Evolutionary conservation across 768 basidiomycete genomes (phyloP).

Genomic region (Wakefieldia striispora): DNA sequence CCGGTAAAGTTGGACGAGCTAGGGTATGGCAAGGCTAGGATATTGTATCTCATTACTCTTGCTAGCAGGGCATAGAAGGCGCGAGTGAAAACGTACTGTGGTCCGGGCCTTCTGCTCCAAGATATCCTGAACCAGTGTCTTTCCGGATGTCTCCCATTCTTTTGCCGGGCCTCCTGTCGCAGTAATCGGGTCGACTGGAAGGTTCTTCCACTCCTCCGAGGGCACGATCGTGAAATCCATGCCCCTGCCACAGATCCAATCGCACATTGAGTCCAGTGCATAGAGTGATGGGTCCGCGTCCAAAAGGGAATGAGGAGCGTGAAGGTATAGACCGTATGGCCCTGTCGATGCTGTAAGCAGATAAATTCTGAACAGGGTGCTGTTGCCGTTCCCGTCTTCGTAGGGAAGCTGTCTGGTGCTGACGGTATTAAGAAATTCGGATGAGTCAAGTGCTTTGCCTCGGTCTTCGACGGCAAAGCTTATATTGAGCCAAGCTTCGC

Average conservation of each 20-base stretch:
- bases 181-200: constrained; percentile 25
- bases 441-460: constrained; percentile 12
- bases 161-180: constrained; percentile 21
- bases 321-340: constrained; percentile 23
- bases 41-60: neutral
- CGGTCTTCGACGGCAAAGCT: constrained; percentile 16
- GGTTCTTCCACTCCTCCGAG: constrained; percentile 26
- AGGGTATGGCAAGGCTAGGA: constrained; percentile 4
- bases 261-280: constrained; percentile 20
- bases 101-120: constrained; percentile 2
- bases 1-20: constrained; percentile 4
- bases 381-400: neutral
- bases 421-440: constrained; percentile 16
- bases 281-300: constrained; percentile 22
- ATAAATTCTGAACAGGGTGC: constrained; percentile 6
- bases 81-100: constrained; percentile 4
- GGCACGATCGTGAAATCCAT: constrained; percentile 11
- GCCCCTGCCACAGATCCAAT: constrained; percentile 19
- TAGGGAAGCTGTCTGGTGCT: constrained; percentile 22
- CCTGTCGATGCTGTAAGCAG: constrained; percentile 9
- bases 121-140: constrained; percentile 13
- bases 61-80: neutral
- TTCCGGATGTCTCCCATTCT: constrained; percentile 18
- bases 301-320: constrained; percentile 19
- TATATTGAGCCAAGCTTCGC: constrained; percentile 23